Conservation (phyloP, 805 yeast species). For the Kodamaea sagamina region DNA sequence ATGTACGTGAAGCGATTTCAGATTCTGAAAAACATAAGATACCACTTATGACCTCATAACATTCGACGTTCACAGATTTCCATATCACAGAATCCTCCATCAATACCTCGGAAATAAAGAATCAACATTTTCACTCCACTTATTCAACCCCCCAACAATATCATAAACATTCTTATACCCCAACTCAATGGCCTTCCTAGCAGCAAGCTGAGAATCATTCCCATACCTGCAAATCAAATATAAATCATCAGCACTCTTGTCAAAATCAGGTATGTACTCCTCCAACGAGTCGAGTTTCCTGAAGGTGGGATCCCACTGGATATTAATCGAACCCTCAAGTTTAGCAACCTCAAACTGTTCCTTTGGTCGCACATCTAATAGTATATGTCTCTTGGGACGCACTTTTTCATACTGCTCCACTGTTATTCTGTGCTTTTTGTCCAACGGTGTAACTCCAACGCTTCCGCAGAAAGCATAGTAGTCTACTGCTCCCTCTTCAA, state of each 20-base stretch:
- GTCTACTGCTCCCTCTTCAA: constrained; percentile 52
- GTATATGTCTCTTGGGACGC: constrained; percentile 31
- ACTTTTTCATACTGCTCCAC: constrained; percentile 36
- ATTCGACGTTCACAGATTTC: too few relatives aligned
- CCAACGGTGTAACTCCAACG: constrained; percentile 47
- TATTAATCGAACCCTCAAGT: constrained; percentile 58
- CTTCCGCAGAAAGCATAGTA: constrained; percentile 79
- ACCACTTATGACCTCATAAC: too few relatives aligned
- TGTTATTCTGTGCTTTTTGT: constrained; percentile 47
- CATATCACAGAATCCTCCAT: background rate
- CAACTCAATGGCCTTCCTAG: constrained; percentile 50
- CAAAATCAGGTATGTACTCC: constrained; percentile 24
- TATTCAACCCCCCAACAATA: constrained; percentile 73
- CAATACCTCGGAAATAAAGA: constrained; percentile 63
- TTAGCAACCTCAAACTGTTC: constrained; percentile 73
- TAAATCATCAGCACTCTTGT: constrained; percentile 28
- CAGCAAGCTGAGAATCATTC: constrained; percentile 85
- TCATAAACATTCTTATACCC: constrained; percentile 58
- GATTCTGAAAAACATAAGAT: too few relatives aligned
- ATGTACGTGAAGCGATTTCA: too few relatives aligned
- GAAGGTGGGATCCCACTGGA: constrained; percentile 59
- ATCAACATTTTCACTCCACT: constrained; percentile 67
- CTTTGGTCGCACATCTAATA: constrained; percentile 77
- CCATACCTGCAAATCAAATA: constrained; percentile 84
- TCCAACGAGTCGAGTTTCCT: constrained; percentile 27